These are phyloP conservation scores for Sugiyamaella pinicola DNA, from an alignment of 1,139 yeast genomes.

Conservation along the genomic window DNA sequence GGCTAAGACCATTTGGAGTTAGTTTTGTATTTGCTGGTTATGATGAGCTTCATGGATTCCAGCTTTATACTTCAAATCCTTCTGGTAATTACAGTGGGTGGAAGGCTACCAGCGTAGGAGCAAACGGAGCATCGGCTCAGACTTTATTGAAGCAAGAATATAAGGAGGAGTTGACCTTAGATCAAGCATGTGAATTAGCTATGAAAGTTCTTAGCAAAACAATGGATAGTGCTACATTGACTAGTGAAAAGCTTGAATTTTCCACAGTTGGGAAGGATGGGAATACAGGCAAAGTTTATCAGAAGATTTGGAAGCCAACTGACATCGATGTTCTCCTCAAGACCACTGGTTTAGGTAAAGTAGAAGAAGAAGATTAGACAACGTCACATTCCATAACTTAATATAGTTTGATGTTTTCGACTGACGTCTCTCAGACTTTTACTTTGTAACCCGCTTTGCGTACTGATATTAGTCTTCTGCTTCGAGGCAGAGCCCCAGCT, in stretches of 20 bases:
- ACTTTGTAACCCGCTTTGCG: too few species aligned
- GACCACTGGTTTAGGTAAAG: slow-evolving; percentile 68
- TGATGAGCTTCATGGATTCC: slow-evolving; percentile 88
- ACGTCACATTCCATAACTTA: not conserved
- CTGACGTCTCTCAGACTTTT: too few species aligned
- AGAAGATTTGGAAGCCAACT: slow-evolving; percentile 75
- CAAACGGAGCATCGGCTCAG: slow-evolving; percentile 95
- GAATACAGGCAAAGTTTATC: slow-evolving; percentile 55
- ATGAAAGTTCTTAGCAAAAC: slow-evolving; percentile 91
- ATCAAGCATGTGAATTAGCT: slow-evolving; percentile 85
- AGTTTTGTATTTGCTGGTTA: slow-evolving; percentile 95
- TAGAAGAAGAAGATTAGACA: slow-evolving; percentile 51
- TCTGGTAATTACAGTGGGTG: slow-evolving; percentile 98
- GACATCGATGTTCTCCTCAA: slow-evolving; percentile 77
- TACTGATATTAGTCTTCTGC: too few species aligned
- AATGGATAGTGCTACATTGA: slow-evolving; percentile 83
- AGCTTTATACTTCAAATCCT: slow-evolving; percentile 92
- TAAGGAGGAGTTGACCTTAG: slow-evolving; percentile 74
- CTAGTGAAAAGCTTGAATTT: slow-evolving; percentile 86
- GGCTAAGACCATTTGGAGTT: slow-evolving; percentile 97
- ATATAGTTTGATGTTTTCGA: too few species aligned
- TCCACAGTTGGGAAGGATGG: slow-evolving; percentile 65
- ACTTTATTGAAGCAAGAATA: slow-evolving; percentile 93
- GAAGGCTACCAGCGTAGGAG: slow-evolving; percentile 98
- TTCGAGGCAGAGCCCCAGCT: too few species aligned